A percentile compares a stretch with the other conserved stretches of the same genome.
Evolutionary conservation across 2,329 filamentous ascomycete genomes (phyloP).

Genomic region (Achaetomium macrosporum): DNA sequence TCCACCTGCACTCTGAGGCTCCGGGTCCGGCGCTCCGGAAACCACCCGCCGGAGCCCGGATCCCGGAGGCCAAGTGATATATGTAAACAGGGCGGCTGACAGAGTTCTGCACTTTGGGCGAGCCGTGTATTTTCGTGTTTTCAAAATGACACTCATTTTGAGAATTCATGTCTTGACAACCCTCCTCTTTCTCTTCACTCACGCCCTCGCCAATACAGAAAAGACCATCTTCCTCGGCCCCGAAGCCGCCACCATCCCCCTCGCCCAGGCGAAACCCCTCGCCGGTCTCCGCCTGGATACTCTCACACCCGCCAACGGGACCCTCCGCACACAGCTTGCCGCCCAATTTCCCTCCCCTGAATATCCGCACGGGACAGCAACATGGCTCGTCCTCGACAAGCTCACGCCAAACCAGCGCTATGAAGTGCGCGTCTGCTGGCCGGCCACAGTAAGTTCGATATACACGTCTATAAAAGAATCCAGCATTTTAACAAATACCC

Average conservation of each 20-base stretch:
- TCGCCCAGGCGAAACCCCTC: constrained; percentile 46
- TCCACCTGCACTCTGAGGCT: no score
- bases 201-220: constrained; percentile 67
- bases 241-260: constrained; percentile 47
- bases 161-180: constrained; percentile 7
- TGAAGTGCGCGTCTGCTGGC: constrained; percentile 90
- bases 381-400: constrained; percentile 73
- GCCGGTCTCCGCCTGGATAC: constrained; percentile 56
- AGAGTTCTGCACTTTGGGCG: no score
- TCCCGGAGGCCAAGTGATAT: no score
- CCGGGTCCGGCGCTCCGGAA: no score
- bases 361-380: constrained; percentile 51
- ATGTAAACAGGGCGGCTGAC: no score
- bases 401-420: constrained; percentile 71
- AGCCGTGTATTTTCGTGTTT: no score
- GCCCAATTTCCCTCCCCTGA: constrained; percentile 59
- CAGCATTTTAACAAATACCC: neutral
- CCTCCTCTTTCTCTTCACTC: constrained; percentile 17
- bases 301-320: constrained; percentile 50
- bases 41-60: no score
- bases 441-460: constrained; percentile 67
- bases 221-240: constrained; percentile 86
- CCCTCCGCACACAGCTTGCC: constrained; percentile 58
- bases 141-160: neutral
- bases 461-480: neutral